Percentiles rank a stretch among this genome's conserved stretches.
Evolutionary conservation across 345 rosid species (phyloP).

Genomic region (Moringa oleifera): DNA sequence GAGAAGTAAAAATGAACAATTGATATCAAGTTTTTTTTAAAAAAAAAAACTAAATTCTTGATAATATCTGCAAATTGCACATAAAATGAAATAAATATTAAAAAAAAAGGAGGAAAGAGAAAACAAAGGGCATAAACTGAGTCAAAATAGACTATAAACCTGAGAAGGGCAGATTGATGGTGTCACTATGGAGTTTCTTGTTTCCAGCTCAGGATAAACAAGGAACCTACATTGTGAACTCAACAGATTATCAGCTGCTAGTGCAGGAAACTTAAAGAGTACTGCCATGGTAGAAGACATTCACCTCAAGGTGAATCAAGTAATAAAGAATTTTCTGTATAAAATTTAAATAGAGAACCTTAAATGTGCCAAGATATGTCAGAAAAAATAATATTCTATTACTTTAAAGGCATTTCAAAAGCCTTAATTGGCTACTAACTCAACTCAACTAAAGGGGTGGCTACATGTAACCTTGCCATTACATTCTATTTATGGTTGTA

Average conservation of each 20-base stretch:
- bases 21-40: no score
- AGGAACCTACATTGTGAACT: conserved; percentile 49
- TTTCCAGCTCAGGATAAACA: conserved; percentile 83
- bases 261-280: not conserved
- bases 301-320: not conserved
- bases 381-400: no score
- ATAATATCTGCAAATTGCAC: not conserved
- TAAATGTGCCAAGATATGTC: not conserved
- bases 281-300: not conserved
- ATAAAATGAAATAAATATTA: not conserved
- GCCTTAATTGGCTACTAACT: not conserved
- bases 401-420: not conserved
- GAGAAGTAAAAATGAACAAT: no score
- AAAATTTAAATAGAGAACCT: not conserved
- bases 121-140: not conserved
- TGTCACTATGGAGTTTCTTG: conserved; percentile 64
- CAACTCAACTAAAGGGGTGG: no score
- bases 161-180: conserved; percentile 86
- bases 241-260: conserved; percentile 13
- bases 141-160: conserved; percentile 34
- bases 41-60: not conserved
- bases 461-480: no score
- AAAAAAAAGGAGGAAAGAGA: no score
- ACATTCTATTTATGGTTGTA: no score
- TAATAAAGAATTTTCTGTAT: not conserved